Evolutionary conservation across 192 early-diverging fungal genomes (phyloP).

Genomic region (Umbelopsis sp.): DNA sequence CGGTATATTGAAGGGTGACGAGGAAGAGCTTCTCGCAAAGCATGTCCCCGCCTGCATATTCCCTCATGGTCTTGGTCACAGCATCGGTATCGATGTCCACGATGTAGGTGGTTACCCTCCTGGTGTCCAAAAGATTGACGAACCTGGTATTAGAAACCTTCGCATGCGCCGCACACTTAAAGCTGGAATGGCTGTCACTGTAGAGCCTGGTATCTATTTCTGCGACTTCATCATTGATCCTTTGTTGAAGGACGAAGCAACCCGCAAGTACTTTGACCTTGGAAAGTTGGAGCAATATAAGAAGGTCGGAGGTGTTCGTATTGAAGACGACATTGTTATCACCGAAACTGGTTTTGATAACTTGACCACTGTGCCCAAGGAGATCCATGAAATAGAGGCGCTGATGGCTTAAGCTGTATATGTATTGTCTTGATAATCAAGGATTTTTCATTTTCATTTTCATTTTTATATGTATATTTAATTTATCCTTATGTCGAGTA

Average conservation of each 20-base stretch:
- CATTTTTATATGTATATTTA: not conserved
- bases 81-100: conserved; percentile 89
- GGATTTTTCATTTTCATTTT: not conserved
- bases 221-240: conserved; percentile 75
- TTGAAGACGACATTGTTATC: conserved; percentile 90
- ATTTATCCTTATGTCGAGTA: conserved; percentile 11
- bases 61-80: conserved; percentile 91
- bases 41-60: conserved; percentile 80
- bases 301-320: conserved; percentile 88
- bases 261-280: conserved; percentile 66
- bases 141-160: conserved; percentile 73
- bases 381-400: conserved; percentile 71
- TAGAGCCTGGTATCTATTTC: conserved; percentile 95
- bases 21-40: conserved; percentile 60
- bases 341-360: conserved; percentile 77
- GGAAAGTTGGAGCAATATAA: conserved; percentile 67
- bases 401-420: conserved; percentile 25
- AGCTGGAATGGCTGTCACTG: conserved; percentile 85
- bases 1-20: conserved; percentile 75
- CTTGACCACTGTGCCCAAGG: conserved; percentile 83
- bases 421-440: not conserved
- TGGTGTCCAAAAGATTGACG: conserved; percentile 71
- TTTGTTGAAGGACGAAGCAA: conserved; percentile 56
- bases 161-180: conserved; percentile 75
- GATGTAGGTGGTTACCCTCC: conserved; percentile 87